Base-by-base conservation (phyloP, 208 protist genomes). In the Wallacemonas collosoma region DNA sequence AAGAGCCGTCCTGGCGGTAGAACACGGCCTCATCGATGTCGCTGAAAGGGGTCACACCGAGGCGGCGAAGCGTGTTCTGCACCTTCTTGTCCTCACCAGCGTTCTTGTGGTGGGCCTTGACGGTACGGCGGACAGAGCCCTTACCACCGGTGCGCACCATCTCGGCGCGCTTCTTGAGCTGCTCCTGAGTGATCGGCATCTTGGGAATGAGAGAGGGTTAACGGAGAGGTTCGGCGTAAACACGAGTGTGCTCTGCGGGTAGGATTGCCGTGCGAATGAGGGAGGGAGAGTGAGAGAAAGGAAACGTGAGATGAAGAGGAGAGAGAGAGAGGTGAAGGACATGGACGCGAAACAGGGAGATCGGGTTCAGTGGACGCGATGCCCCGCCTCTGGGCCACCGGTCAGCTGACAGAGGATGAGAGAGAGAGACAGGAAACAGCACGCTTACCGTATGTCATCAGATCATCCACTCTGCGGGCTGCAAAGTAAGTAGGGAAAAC, bases 1-100 rank as follows among this genome's bases (percentile, higher is more conserved):
- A 90, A 50, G 83, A 95, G 65, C 98, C 98, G 77, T 99, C 97
- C 68, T 97, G 86, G 86, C 96, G 98, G 93, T 99, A 98, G 66
- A 99, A 89, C 66, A 99, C 94, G 48, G 98, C 98, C 85, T 99
- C 97, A 63, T 99, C 97, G 68, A 99, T 98, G 51, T 96, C 97
- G 64, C 86, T 96, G 89, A 99, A 98, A 68, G 89, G 91, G 72
- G 93, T 94, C 45, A 99, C 92, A 55, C 95, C 95, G 36, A 99
- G 87, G 66, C 93, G 87, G 83, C 98, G 97, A 39, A 99, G 82
- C 44, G 91, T 95, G 69, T 71, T 78, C 81, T 98, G 91, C 50
- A 99, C 90, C 79, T 98, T 97, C 86, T 98, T 98, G 82, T 98
- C 96, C 58, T 98, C 94, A 45, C 86, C 87, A 56, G 64, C 73